Evolutionary conservation across 176 grass and related monocot species (phyloP), one percentile per base, ranked within the genome.

Genomic region (Zoysia pacifica): DNA sequence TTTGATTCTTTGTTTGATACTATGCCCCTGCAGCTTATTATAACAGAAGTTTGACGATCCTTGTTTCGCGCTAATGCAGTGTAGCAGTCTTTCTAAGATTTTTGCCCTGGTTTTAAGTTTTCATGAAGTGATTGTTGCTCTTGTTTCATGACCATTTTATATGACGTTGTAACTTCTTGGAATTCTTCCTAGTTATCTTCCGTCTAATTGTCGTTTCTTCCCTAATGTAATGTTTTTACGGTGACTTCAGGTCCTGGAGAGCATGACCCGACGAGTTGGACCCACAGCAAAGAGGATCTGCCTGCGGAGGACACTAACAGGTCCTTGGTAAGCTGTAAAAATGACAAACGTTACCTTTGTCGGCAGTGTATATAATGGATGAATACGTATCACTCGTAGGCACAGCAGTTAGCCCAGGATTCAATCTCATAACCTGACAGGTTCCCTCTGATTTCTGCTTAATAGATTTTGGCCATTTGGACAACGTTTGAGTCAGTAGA

Each of bases 291-390:
- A 94, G 82, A 91, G 88, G 77, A 46, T 91, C 54, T 89, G 89
- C 80, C 75, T 94, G 75, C 78, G 80, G 69, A 94, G 91, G 86
- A 94, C 91, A 37, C 71, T 89, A 36, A 94, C 91, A 6, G 91
- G 91, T 20, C 91, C 91, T 48, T 94, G 89, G 91, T 94, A 89
- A 91, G 62, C 28, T 43, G 45, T 62, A 85, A 9, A 51, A 46
- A 11, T 11, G 59, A 59, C 28, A 42, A 38, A 44, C 20, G 70
- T 9, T 80, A 35, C 44, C 65, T 77, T 79, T 66, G 20, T 81
- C 45, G 76, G 48, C 49, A 18, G 69, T 82, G 78, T 40, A 15
- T 49, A 80, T 54, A 70, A 6, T 84, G 76, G 81, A 76, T 79
- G 73, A 42, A 76, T 9, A 69, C 48, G 59, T 70, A 86, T 73